Base-by-base conservation (phyloP, 257 asterid species). In the Forsythia viridissima region DNA sequence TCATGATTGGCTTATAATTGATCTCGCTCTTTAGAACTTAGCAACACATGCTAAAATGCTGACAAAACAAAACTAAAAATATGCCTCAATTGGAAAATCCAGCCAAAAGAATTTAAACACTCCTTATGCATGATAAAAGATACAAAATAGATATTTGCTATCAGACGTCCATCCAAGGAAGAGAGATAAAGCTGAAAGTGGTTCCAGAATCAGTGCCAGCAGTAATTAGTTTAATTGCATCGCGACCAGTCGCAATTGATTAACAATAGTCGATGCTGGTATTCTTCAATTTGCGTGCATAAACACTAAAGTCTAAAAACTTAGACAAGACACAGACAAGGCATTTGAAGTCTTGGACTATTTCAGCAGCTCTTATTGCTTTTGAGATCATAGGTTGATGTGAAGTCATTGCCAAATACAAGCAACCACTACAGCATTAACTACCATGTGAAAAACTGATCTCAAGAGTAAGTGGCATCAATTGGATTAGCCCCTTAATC, bases 11-110 rank as follows among this genome's bases (percentile, higher is more conserved):
- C 38, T 55, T 46, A 72, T 71, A 4, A 40, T 71, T 18, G 77
- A 57, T 90, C 77, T 18, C 21, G 0, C 61, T 52, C 63, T 52
- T 52, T 59, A 73, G 18, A 57, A 34, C 46, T 30, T 75, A 34
- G 34, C 59, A 68, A 20, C 30, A 65, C 9, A 65, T 63, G 69
- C n/a, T 40, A 9, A 71, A 48, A 48, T 30, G 52, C 42, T 16
- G 57, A 76, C 24, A 59, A 46, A 40, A 72, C 66, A 71, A 55
- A 44, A 40, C 24, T 48, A 37, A 4, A 78, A 68, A 68, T 24
- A 63, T 13, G 9, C 67, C 8, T 72, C 43, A 13, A 51, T 11
- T 15, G 16, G 59, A 51, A 43, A 51, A 51, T 51, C 59, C 10
- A 15, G n/a, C 59, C 59, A 11, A 11, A 12, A 15, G 59, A 10